Base-by-base conservation (phyloP, 768 basidiomycete species). In the Cubamyces sp. region DNA sequence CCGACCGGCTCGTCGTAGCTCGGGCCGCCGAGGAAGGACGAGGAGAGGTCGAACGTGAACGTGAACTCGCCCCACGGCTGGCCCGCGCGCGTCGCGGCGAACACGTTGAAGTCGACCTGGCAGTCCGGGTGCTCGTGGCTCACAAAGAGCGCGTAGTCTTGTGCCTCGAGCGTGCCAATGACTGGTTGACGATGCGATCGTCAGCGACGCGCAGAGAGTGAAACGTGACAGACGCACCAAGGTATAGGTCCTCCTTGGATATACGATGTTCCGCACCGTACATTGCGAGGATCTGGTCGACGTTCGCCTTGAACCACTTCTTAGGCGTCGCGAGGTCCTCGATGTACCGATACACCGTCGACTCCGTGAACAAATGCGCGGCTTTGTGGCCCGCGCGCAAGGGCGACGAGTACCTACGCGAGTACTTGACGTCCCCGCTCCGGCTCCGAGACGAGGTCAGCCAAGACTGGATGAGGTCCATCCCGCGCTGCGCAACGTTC, bases 11-110 rank as follows among this genome's bases (percentile, higher is more conserved):
- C 76, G 48, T 78, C 75, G 64, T 84, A 85, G 1, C 71, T 74
- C 0, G 83, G 84, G 8, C 85, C 84, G 9, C 74, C 73, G 42
- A 73, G 66, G n/a, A 77, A 79, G 5, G 73, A 72, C 11, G 76
- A 69, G 14, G 78, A 68, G 16, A 64, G 23, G 39, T 82, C 78
- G 0, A 78, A 81, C 4, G 70, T 87, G 82, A 50, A 83, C 3
- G 85, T 84, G 70, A 91, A 92, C 16, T 80, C 79, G 7, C 92
- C 92, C 92, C 92, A 94, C 2, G 85, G 82, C 46, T 85, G 81
- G 5, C 86, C 85, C 28, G 69, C 68, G 59, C 74, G 79, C 3
- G 82, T 75, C 14, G 73, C 63, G 4, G 83, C 75, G 69, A 84
- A 87, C 12, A 91, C 86, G 60, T 90, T 88, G 76, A 93, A 92